These are phyloP conservation scores for Lavandula angustifolia DNA, from an alignment of 257 asterid genomes.

Conservation along the genomic window DNA sequence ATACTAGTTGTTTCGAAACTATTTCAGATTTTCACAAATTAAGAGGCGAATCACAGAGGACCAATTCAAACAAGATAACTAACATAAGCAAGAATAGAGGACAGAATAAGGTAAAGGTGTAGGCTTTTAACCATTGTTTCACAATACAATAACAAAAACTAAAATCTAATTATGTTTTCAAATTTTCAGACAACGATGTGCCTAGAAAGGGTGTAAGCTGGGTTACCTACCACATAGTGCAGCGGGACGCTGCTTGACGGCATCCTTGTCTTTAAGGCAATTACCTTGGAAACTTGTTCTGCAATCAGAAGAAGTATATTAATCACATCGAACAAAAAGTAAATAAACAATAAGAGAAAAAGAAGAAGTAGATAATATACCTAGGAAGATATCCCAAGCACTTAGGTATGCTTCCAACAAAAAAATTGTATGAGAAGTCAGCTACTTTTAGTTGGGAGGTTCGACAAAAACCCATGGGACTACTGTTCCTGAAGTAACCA, in stretches of 20 bases:
- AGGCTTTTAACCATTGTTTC: constrained; percentile 2
- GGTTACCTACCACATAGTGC: constrained; percentile 62
- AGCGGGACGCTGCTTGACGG: constrained; percentile 59
- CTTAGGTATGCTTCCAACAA: constrained; percentile 72
- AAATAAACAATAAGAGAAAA: constrained; percentile 4
- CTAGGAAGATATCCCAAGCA: constrained; percentile 76
- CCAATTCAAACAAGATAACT: neutral
- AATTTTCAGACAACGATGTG: neutral
- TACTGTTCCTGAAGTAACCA: constrained; percentile 42
- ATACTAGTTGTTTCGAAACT: neutral
- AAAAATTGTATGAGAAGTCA: constrained; percentile 80
- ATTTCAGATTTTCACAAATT: neutral
- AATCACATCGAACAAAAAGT: constrained; percentile 8
- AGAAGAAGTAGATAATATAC: constrained; percentile 40
- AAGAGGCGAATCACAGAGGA: constrained; percentile 7
- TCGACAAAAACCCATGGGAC: constrained; percentile 55
- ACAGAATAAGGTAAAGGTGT: neutral
- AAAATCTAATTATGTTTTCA: neutral
- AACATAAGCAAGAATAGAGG: neutral
- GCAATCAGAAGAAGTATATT: constrained; percentile 16
- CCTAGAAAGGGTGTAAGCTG: constrained; percentile 16
- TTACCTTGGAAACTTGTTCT: constrained; percentile 83
- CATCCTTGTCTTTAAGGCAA: constrained; percentile 64
- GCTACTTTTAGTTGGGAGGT: constrained; percentile 68
- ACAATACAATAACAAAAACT: neutral